Evolutionary conservation across 805 yeast species (phyloP).

Genomic region (Schizosaccharomyces osmophilus): DNA sequence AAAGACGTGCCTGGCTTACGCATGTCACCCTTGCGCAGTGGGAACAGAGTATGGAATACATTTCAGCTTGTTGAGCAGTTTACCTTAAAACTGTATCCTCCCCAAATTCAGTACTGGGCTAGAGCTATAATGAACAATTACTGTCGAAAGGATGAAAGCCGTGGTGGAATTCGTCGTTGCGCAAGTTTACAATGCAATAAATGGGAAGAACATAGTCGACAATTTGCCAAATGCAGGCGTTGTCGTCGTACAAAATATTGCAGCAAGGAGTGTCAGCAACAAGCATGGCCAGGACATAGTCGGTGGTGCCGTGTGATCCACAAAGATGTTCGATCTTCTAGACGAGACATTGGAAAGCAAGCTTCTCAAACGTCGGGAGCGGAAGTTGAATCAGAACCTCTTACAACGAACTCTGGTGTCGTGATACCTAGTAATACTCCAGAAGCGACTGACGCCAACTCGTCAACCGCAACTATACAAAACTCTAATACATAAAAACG

Average conservation of each 20-base stretch:
- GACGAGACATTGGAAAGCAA: not conserved
- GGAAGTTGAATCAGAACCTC: too few relatives aligned
- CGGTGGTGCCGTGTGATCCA: slow-evolving; percentile 45
- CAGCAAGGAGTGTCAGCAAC: slow-evolving; percentile 70
- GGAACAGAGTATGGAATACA: slow-evolving; percentile 13
- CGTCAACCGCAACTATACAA: too few relatives aligned
- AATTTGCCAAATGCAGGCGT: slow-evolving; percentile 82
- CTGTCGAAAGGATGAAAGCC: slow-evolving; percentile 65
- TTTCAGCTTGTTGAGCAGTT: slow-evolving; percentile 84
- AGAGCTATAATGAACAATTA: slow-evolving; percentile 94
- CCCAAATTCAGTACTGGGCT: slow-evolving; percentile 85
- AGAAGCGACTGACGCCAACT: too few relatives aligned
- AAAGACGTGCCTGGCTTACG: slow-evolving; percentile 43
- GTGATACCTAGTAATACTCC: too few relatives aligned
- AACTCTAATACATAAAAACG: too few relatives aligned
- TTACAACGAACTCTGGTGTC: too few relatives aligned
- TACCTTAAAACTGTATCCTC: slow-evolving; percentile 42
- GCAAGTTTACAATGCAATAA: slow-evolving; percentile 79
- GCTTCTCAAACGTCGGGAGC: too few relatives aligned
- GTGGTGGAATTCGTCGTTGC: slow-evolving; percentile 83
- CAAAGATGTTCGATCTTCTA: not conserved
- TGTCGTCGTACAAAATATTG: slow-evolving; percentile 91
- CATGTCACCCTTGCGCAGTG: slow-evolving; percentile 9
- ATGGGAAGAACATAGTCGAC: slow-evolving; percentile 79
- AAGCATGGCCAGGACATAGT: slow-evolving; percentile 79